phyloP scores from a whole-genome alignment of 768 basidiomycete species.

The Termitomyces sp. region DNA sequence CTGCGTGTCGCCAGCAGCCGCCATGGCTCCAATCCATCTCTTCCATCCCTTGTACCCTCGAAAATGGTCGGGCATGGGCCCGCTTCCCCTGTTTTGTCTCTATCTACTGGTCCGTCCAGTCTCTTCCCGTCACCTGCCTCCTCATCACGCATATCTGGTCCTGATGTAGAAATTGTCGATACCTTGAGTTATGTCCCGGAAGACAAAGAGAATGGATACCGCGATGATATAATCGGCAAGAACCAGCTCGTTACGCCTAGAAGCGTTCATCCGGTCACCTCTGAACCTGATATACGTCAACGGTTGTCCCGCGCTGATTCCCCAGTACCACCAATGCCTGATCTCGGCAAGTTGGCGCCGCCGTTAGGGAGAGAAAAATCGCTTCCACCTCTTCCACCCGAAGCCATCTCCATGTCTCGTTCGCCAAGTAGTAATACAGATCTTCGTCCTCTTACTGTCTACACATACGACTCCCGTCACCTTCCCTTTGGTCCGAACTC shows the following conservation, averaged over 20 bases:
- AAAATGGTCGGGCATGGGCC: slow-evolving; percentile 33
- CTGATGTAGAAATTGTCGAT: slow-evolving; percentile 46
- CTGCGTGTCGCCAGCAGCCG: slow-evolving; percentile 34
- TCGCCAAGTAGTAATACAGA: slow-evolving; percentile 33
- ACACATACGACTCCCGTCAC: slow-evolving; percentile 52
- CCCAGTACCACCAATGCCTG: slow-evolving; percentile 22
- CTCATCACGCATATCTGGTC: slow-evolving; percentile 59
- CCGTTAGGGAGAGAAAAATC: slow-evolving; percentile 55
- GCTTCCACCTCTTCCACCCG: slow-evolving; percentile 68
- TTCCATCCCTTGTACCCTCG: slow-evolving; percentile 53
- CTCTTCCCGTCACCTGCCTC: slow-evolving; percentile 71
- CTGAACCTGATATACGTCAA: slow-evolving; percentile 58
- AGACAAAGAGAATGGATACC: slow-evolving; percentile 33
- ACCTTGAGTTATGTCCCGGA: slow-evolving; percentile 35
- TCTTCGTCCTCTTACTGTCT: slow-evolving; percentile 58
- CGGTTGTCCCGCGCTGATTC: slow-evolving; percentile 28
- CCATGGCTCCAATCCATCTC: slow-evolving; percentile 65
- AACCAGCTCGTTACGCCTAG: slow-evolving; percentile 22
- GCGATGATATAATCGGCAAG: slow-evolving; percentile 29
- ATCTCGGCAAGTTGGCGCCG: slow-evolving; percentile 11
- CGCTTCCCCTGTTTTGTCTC: slow-evolving; percentile 60
- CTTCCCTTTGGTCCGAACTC: slow-evolving; percentile 37
- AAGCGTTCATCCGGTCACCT: slow-evolving; percentile 47
- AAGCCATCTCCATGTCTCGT: slow-evolving; percentile 33
- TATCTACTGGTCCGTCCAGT: slow-evolving; percentile 75